These are phyloP conservation scores for Phytophthora pseudosyringae DNA, from an alignment of 352 stramenopile species.

Conservation along the genomic window DNA sequence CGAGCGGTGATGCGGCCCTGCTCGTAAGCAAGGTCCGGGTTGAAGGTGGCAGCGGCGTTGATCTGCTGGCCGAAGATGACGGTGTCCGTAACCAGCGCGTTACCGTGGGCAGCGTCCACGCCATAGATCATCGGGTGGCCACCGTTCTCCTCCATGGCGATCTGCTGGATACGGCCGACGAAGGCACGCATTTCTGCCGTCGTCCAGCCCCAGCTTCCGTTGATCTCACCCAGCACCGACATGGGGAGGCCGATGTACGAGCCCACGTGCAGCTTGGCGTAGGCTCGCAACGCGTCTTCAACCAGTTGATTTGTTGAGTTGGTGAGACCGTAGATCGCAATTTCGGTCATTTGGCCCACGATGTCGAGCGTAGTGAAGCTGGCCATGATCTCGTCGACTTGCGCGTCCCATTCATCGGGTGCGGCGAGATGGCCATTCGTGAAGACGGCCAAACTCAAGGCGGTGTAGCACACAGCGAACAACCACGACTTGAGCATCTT, in stretches of 20 bases:
- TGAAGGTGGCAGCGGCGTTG: slow-evolving; percentile 13
- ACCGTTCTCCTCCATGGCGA: slow-evolving; percentile 45
- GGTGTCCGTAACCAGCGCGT: slow-evolving; percentile 56
- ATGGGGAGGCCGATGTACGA: slow-evolving; percentile 57
- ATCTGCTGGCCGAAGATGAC: slow-evolving; percentile 36
- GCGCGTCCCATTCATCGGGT: slow-evolving; percentile 10
- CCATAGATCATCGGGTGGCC: slow-evolving; percentile 19
- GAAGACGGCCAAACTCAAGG: slow-evolving; percentile 3
- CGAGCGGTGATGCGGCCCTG: slow-evolving; percentile 12
- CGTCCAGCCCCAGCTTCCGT: slow-evolving; percentile 17
- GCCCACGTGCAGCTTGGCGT: slow-evolving; percentile 72
- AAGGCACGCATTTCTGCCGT: slow-evolving; percentile 17
- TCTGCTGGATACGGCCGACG: slow-evolving; percentile 11
- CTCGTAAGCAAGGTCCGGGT: slow-evolving; percentile 11
- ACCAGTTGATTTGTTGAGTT: slow-evolving; percentile 15
- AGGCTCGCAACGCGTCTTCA: slow-evolving; percentile 49
- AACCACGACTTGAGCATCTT: slow-evolving; percentile 19
- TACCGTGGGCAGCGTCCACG: slow-evolving; percentile 64
- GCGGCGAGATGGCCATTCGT: not conserved
- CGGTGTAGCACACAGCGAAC: slow-evolving; percentile 2
- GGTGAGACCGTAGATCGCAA: slow-evolving; percentile 17
- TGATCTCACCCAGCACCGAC: slow-evolving; percentile 8
- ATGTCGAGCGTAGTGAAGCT: slow-evolving; percentile 25
- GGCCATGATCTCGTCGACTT: slow-evolving; percentile 22
- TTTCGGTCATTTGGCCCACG: slow-evolving; percentile 30